Percentiles rank a stretch among this genome's conserved stretches.
These are phyloP conservation scores for Suillus hirtellus DNA, from an alignment of 768 basidiomycete species.

Conservation along the genomic window DNA sequence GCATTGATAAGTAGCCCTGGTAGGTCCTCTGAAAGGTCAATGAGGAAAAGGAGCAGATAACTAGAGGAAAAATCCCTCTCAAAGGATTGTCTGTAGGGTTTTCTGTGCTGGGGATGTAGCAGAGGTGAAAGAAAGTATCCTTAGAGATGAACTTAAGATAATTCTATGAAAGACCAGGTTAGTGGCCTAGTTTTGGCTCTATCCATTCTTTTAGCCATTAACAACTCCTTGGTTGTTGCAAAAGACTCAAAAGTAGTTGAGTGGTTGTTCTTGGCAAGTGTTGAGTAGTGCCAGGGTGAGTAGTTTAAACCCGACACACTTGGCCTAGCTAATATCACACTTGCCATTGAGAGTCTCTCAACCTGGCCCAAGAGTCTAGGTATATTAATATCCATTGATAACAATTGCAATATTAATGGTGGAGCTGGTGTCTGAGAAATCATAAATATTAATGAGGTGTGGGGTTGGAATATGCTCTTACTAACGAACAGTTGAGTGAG, in stretches of 20 bases:
- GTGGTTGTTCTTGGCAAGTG: no score
- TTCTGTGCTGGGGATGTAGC: background rate
- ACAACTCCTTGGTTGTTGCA: conserved; percentile 37
- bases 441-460: conserved; percentile 22
- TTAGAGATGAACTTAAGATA: no score
- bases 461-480: background rate
- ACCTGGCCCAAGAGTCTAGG: conserved; percentile 31
- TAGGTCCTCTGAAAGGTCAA: conserved; percentile 31
- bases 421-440: conserved; percentile 39
- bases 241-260: background rate
- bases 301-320: conserved; percentile 45
- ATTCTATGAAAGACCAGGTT: conserved; percentile 16
- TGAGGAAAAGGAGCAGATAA: conserved; percentile 30
- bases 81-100: background rate
- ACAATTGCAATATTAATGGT: conserved; percentile 34
- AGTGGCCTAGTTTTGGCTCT: conserved; percentile 21
- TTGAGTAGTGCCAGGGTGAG: conserved; percentile 27
- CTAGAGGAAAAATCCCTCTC: background rate
- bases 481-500: background rate
- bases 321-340: conserved; percentile 47
- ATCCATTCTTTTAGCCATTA: conserved; percentile 35
- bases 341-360: conserved; percentile 27
- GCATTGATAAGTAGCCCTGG: background rate
- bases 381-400: conserved; percentile 21
- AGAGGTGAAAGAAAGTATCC: background rate